These are phyloP conservation scores for Diaporthe sp. DNA, from an alignment of 2,329 filamentous ascomycete genomes.

Conservation along the genomic window DNA sequence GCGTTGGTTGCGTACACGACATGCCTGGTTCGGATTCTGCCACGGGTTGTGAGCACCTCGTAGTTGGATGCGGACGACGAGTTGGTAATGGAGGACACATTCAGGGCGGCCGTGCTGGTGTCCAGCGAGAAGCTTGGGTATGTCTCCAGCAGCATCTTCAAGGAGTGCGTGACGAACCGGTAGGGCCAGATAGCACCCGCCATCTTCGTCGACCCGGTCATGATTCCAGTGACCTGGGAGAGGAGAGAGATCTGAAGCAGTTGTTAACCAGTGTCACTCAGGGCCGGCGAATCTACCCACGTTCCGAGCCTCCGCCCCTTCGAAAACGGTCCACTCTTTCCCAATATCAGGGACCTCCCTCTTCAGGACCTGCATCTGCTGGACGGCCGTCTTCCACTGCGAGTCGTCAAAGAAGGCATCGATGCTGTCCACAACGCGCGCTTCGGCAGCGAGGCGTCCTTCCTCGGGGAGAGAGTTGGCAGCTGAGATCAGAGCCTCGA, in stretches of 20 bases:
- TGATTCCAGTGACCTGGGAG: not conserved
- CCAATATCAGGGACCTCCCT: not conserved
- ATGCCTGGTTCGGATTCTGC: conserved; percentile 54
- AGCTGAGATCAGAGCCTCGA: not conserved
- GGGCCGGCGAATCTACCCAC: not conserved
- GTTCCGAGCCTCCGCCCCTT: not conserved
- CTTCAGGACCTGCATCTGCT: not conserved
- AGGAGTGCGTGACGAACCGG: not conserved
- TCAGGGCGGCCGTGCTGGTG: conserved; percentile 61
- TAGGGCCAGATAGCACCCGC: not conserved
- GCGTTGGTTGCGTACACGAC: conserved; percentile 67
- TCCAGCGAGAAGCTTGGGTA: conserved; percentile 52
- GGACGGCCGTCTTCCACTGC: not conserved
- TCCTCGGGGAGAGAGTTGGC: not conserved
- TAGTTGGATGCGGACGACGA: conserved; percentile 45
- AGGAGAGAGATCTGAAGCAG: not conserved
- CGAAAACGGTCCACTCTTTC: not conserved
- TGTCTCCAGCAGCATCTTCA: not conserved
- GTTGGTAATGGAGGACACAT: conserved; percentile 37
- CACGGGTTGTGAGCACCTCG: conserved; percentile 56
- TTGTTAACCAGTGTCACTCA: no score
- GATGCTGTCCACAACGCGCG: not conserved
- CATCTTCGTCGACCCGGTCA: not conserved
- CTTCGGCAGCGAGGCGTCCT: not conserved
- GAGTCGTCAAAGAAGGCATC: conserved; percentile 6